These are phyloP conservation scores for Peronospora farinosa DNA, from an alignment of 352 stramenopile genomes.

Conservation along the genomic window DNA sequence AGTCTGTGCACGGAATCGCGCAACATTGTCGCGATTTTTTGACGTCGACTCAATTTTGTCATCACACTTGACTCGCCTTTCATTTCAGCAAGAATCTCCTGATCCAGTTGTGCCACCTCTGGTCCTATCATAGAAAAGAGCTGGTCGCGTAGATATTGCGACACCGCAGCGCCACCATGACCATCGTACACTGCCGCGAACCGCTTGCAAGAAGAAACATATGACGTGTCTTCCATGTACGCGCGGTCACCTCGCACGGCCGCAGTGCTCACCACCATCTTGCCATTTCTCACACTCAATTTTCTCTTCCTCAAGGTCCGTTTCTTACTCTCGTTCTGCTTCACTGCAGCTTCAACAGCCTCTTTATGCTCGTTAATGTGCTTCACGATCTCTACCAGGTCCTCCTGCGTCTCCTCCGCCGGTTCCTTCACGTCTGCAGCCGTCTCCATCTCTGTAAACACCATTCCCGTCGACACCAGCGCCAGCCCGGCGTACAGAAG, in stretches of 20 bases:
- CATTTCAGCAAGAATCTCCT: constrained; percentile 36
- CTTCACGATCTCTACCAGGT: constrained; percentile 11
- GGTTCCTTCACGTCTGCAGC: constrained; percentile 14
- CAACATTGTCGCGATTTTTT: constrained; percentile 38
- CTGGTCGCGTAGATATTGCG: constrained; percentile 56
- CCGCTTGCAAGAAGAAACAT: constrained; percentile 72
- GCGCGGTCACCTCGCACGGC: constrained; percentile 67
- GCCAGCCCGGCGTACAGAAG: constrained; percentile 18
- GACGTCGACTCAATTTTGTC: constrained; percentile 22
- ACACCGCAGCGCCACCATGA: constrained; percentile 63
- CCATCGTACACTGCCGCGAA: constrained; percentile 82
- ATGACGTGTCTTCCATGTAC: constrained; percentile 82
- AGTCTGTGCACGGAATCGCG: constrained; percentile 43
- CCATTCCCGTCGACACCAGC: constrained; percentile 12
- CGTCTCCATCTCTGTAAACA: constrained; percentile 13
- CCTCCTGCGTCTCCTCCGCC: constrained; percentile 8
- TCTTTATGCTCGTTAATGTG: constrained; percentile 24
- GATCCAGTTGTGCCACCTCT: constrained; percentile 39
- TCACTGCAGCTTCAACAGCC: constrained; percentile 14
- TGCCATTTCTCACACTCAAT: constrained; percentile 37
- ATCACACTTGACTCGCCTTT: constrained; percentile 29
- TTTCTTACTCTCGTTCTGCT: constrained; percentile 23
- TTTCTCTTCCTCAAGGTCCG: constrained; percentile 38
- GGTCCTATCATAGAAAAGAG: constrained; percentile 54
- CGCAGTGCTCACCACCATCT: constrained; percentile 51